Percentiles rank a stretch among this genome's conserved stretches.
Conservation (phyloP, 2,329 filamentous ascomycete genomes). For the Byssoonygena ceratinophila region DNA sequence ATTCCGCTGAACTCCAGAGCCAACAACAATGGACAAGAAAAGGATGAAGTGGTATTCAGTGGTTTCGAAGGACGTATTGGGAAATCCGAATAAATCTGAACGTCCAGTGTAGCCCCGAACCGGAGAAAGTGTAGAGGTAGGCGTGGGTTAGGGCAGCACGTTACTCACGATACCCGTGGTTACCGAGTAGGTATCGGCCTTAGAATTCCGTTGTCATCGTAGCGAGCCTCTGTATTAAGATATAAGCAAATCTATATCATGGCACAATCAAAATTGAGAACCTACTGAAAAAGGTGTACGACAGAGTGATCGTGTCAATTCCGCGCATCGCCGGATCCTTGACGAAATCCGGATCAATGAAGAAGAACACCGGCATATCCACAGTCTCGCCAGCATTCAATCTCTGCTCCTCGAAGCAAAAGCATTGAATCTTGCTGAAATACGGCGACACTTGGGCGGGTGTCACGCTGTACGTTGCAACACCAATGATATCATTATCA, state of each 20-base stretch:
- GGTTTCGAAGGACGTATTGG: neutral
- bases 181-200: slow-evolving; percentile 40
- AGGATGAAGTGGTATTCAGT: neutral
- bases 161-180: too few relatives aligned
- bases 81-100: neutral
- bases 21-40: neutral
- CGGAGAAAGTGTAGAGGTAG: neutral
- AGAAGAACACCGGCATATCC: slow-evolving; percentile 99
- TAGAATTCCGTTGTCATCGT: slow-evolving; percentile 68
- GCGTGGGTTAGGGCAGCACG: too few relatives aligned
- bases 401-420: slow-evolving; percentile 96
- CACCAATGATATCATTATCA: slow-evolving; percentile 87
- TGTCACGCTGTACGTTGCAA: slow-evolving; percentile 95
- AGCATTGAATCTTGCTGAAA: slow-evolving; percentile 99
- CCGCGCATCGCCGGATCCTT: slow-evolving; percentile 87
- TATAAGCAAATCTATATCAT: neutral
- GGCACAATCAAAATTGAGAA: slow-evolving; percentile 18
- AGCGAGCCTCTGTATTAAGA: slow-evolving; percentile 56
- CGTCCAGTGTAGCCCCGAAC: neutral
- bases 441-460: slow-evolving; percentile 92
- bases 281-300: slow-evolving; percentile 97
- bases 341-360: slow-evolving; percentile 89
- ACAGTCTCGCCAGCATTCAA: slow-evolving; percentile 92
- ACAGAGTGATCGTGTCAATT: slow-evolving; percentile 89
- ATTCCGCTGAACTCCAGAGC: neutral